These are phyloP conservation scores for Meyerozyma guilliermondii DNA, from an alignment of 1,139 yeast species.

Conservation along the genomic window DNA sequence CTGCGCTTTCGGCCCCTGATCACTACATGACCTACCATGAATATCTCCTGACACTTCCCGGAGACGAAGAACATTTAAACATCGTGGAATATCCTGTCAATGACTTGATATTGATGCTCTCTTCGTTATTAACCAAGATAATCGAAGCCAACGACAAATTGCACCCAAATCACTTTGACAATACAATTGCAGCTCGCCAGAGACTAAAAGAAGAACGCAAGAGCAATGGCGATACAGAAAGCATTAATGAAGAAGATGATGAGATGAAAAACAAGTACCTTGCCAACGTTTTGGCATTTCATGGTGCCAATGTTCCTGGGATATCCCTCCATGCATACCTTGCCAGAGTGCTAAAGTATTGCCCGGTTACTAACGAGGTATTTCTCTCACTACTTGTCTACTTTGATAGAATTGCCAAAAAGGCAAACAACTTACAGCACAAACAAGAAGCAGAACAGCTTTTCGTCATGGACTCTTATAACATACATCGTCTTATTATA, in stretches of 20 bases:
- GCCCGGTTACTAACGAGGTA: conserved; percentile 97
- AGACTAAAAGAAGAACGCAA: conserved; percentile 35
- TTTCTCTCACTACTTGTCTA: conserved; percentile 85
- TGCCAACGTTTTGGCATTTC: conserved; percentile 83
- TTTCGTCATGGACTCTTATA: conserved; percentile 93
- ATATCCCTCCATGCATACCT: conserved; percentile 86
- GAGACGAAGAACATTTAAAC: conserved; percentile 55
- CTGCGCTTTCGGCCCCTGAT: conserved; percentile 27
- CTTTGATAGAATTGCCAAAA: conserved; percentile 88
- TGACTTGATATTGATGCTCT: conserved; percentile 76
- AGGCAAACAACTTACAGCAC: conserved; percentile 57
- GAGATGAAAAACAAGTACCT: conserved; percentile 52
- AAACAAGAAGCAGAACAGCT: conserved; percentile 44
- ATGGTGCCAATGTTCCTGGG: conserved; percentile 94
- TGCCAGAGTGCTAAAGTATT: conserved; percentile 85
- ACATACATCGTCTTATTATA: conserved; percentile 87
- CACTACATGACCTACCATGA: conserved; percentile 44
- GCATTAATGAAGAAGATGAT: conserved; percentile 27
- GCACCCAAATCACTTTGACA: conserved; percentile 66
- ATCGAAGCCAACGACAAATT: conserved; percentile 88
- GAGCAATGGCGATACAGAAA: conserved; percentile 14
- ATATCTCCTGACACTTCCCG: conserved; percentile 19
- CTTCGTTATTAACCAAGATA: conserved; percentile 78
- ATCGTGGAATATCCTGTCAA: conserved; percentile 81
- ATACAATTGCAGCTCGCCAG: conserved; percentile 44